Base-by-base conservation (phyloP, 805 yeast genomes). In the Candida hispaniensis region DNA sequence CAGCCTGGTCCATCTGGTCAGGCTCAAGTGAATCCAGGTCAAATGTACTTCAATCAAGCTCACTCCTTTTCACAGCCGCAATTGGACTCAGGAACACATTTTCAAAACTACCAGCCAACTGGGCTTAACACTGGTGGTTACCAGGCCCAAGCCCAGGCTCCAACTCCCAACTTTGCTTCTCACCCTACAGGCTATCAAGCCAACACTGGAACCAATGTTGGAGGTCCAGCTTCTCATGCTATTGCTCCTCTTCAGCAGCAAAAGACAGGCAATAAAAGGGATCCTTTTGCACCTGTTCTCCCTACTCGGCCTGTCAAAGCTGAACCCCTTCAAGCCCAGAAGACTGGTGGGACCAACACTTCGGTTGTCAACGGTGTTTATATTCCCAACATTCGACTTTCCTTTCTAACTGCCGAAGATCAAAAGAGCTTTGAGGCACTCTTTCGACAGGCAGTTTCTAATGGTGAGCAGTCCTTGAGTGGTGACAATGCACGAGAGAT, bases 371-470 rank as follows among this genome's bases (percentile, higher is more conserved):
- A 32, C 16, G 36, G 36, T 4, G 18, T 32, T n/a, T 32, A 32
- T 22, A 32, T 32, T 23, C 36, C 36, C 14, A 32, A 32, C 18
- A 28, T 81, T 41, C 70, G 96, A 46, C 64, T 88, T 34, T 75
- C 94, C 7, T 88, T 88, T 53, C 72, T 88, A 43, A 73, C 93
- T 3, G 77, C 79, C 14, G 72, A 71, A 19, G 96, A 88, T 54
- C 97, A 88, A 60, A 69, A 70, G 40, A 79, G 81, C 54, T 88
- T 80, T 52, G 95, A 83, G 56, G 75, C 75, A 47, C 63, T 88
- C 46, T 88, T 88, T 55, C 64, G 88, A 45, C 68, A 82, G 13
- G 77, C 85, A 14, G 88, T 86, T 16, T 30, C 41, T 13, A 60
- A 63, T 12, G 77, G 79, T n/a, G 85, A 78, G 43, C 71, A 61